Percentiles rank a stretch among this genome's conserved stretches.
Conservation (phyloP, 169 alveolate species). For the Cryptosporidium xiaoi region DNA sequence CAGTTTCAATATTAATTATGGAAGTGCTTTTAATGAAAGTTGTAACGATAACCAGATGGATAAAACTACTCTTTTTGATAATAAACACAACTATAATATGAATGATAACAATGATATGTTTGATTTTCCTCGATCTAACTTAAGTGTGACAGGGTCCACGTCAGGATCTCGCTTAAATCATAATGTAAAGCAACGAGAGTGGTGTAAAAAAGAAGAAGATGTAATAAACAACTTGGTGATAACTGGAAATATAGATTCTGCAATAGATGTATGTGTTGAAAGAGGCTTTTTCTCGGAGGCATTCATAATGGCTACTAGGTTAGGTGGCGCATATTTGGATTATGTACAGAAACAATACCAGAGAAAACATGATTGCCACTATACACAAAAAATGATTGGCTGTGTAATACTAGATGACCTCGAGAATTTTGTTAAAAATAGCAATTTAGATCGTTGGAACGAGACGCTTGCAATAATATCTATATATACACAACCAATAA, state of each 20-base stretch:
- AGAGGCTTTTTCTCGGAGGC: constrained; percentile 77
- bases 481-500: constrained; percentile 65
- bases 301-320: constrained; percentile 76
- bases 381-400: constrained; percentile 58
- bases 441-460: constrained; percentile 75
- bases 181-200: constrained; percentile 31
- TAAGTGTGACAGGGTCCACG: constrained; percentile 7
- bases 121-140: constrained; percentile 28
- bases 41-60: not conserved
- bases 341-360: constrained; percentile 78
- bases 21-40: not conserved
- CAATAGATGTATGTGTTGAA: constrained; percentile 79
- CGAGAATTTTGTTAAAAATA: constrained; percentile 67
- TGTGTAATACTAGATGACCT: constrained; percentile 70
- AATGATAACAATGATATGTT: not conserved
- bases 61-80: too few species aligned
- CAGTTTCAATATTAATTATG: not conserved
- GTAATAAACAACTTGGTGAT: constrained; percentile 23
- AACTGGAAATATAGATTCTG: constrained; percentile 74
- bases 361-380: constrained; percentile 54
- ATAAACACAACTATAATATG: not conserved
- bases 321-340: constrained; percentile 77
- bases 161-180: not conserved
- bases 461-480: constrained; percentile 72
- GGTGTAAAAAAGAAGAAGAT: constrained; percentile 55